Evolutionary conservation across 2,329 filamentous ascomycete genomes (phyloP), one percentile per base, ranked within the genome.

Genomic region (Metarhizium humberi): DNA sequence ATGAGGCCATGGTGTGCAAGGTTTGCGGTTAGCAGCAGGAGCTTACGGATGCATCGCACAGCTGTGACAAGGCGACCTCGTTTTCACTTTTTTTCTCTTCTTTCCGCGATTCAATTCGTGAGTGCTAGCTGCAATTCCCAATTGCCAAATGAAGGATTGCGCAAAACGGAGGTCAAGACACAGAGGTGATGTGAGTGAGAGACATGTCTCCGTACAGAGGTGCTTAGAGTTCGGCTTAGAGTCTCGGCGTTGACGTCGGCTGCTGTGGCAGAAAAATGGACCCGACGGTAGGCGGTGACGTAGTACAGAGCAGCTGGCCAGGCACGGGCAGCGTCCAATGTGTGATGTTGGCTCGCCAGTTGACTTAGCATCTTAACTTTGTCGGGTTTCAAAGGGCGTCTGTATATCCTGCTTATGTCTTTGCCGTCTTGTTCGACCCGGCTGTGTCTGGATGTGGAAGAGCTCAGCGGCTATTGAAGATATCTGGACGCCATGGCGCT

Each of bases 1-100:
- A 20, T 10, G 59, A 54, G 38, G 57, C 59, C 62, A 66, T 65
- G 55, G 51, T 55, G 57, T 55, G 43, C 16, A 40, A 16, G 36
- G 10, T 42, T 18, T 48, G 52, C 25, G 6, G n/a, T 43, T 16
- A 11, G 25, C 25, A 18, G 7, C 16, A 11, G 11, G 20, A 7
- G 3, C 43, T 49, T 49, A 53, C 14, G 25, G 48, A 20, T 42
- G 51, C 52, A 54, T 56, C 16, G 55, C 52, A 56, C 36, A 18
- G 25, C 18, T 30, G 20, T n/a, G 25, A 6, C 45, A 30, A 48
- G 20, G 20, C 20, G 20, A 6, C 20, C 45, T 6, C 18, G 14
- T 6, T 25, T 25, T 25, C 25, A 25, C 25, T 25, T 25, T 25
- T 46, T 46, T 46, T 6, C 4, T 46, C 8, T 46, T 10, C 40